Base-by-base conservation (phyloP, 2,329 filamentous ascomycete genomes). In the Nemania sp. region DNA sequence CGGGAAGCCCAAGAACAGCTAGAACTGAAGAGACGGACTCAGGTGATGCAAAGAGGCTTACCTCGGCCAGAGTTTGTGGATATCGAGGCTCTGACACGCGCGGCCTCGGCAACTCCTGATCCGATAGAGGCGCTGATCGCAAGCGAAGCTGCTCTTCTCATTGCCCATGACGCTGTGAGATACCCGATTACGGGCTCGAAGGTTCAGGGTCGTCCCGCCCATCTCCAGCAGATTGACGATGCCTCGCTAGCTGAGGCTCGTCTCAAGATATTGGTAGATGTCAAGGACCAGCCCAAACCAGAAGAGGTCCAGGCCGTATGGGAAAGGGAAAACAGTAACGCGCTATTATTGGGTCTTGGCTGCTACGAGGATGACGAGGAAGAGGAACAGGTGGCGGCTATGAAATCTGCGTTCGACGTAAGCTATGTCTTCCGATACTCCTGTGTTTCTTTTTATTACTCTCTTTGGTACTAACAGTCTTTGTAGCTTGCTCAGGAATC, bases 11-110 rank as follows among this genome's bases (percentile, higher is more conserved):
- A 73, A 49, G 84, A 92, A 66, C 89, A 87, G 67, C 81, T 86
- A 11, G 92, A 97, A 63, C 89, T 91, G 66, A 86, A 84, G 69
- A 82, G 92, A 45, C 86, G 94, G 64, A 95, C 90, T 1, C 91
- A 96, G 67, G 92, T 96, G n/a, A 86, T 97, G 72, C 93, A 97
- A 73, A 86, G 82, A 62, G 83, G 82, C 3, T 77, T 99, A 11
- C 94, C 94, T 6, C 82, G 93, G 39, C 91, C 94, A 1, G 79
- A 80, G 1, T 73, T 80, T 2, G 78, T 97, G 12, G 87, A 97
- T 69, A 72, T 94, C 19, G 77, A 86, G 45, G 78, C 79, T 1
- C 74, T 97, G 61, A 68, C 91, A 46, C 80, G 84, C 59, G 79
- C 78, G 26, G 88, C 88, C 0, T 78, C 81, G 2, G 72, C 78